A percentile compares a stretch with the other conserved stretches of the same genome.
These are phyloP conservation scores for Ilyonectria sp. DNA, from an alignment of 2,329 filamentous ascomycete species.

Conservation along the genomic window DNA sequence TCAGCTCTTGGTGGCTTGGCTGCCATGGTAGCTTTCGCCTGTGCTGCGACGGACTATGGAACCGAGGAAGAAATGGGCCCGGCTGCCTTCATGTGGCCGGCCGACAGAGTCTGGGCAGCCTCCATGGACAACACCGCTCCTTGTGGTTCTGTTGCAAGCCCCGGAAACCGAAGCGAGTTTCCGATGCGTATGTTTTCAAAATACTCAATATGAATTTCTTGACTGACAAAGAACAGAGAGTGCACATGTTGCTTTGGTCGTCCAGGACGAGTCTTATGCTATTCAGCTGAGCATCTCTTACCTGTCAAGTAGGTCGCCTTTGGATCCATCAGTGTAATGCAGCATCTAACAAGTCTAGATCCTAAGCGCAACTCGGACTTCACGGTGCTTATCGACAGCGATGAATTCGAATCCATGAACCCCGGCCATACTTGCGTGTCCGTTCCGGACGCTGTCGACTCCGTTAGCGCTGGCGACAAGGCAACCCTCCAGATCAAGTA, in stretches of 20 bases:
- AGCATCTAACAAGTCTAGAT: slow-evolving; percentile 47
- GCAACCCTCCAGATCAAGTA: slow-evolving; percentile 67
- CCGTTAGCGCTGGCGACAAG: slow-evolving; percentile 57
- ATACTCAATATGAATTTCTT: neutral
- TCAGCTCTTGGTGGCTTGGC: slow-evolving; percentile 38
- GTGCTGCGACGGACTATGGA: slow-evolving; percentile 30
- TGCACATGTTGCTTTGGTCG: slow-evolving; percentile 68
- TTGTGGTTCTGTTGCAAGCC: slow-evolving; percentile 66
- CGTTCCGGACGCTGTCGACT: slow-evolving; percentile 54
- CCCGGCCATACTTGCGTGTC: slow-evolving; percentile 63
- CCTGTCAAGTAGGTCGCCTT: slow-evolving; percentile 58
- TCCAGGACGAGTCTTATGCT: slow-evolving; percentile 70
- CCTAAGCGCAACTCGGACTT: slow-evolving; percentile 59
- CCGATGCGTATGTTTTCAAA: slow-evolving; percentile 62
- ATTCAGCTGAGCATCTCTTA: slow-evolving; percentile 69
- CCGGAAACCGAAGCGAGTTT: slow-evolving; percentile 68
- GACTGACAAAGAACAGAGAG: slow-evolving; percentile 57
- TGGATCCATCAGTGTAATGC: neutral
- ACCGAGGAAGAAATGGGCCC: slow-evolving; percentile 60
- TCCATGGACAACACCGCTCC: slow-evolving; percentile 69
- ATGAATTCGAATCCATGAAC: slow-evolving; percentile 56
- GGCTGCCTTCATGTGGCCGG: slow-evolving; percentile 73
- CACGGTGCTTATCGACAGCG: slow-evolving; percentile 54
- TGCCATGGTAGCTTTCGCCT: slow-evolving; percentile 27
- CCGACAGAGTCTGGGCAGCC: slow-evolving; percentile 69